A percentile compares a stretch with the other conserved stretches of the same genome.
Conservation (phyloP, 108 stramenopile genomes). For the Nannochloropsis salina region DNA sequence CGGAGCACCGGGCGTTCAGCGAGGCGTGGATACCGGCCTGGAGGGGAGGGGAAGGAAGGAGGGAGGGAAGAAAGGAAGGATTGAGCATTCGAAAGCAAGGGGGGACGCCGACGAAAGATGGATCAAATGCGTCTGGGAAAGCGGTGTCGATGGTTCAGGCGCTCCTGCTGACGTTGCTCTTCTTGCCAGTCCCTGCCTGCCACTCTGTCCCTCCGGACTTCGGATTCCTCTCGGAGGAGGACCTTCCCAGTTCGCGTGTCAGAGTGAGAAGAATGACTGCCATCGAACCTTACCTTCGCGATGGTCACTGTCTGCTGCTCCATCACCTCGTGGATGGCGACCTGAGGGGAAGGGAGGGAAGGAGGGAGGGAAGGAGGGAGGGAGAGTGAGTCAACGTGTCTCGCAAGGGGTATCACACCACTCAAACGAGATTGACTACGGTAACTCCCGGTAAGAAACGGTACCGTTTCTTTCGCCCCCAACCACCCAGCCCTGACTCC, state of each 20-base stretch:
- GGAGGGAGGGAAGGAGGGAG: slow-evolving; percentile 2
- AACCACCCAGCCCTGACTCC: neutral
- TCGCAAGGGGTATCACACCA: too few species aligned
- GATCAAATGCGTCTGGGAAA: too few species aligned
- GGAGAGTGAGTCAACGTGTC: neutral
- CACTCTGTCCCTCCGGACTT: neutral
- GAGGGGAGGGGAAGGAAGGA: neutral
- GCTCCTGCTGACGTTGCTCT: neutral
- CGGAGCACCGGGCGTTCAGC: slow-evolving; percentile 70
- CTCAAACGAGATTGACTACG: too few species aligned
- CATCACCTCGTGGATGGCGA: slow-evolving; percentile 99
- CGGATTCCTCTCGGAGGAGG: neutral
- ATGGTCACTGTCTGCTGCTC: slow-evolving; percentile 99
- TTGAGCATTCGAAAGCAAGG: neutral
- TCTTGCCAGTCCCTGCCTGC: neutral
- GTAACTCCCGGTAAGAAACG: neutral
- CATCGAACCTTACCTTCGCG: slow-evolving; percentile 97
- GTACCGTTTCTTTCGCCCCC: neutral
- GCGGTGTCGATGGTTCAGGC: neutral
- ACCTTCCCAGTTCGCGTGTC: neutral
- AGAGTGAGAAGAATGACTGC: slow-evolving; percentile 44
- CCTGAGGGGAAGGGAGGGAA: slow-evolving; percentile 59
- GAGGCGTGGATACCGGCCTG: slow-evolving; percentile 49
- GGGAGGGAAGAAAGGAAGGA: neutral
- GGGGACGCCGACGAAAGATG: too few species aligned